Base-by-base conservation (phyloP, 805 yeast genomes). In the Candida oleophila region DNA sequence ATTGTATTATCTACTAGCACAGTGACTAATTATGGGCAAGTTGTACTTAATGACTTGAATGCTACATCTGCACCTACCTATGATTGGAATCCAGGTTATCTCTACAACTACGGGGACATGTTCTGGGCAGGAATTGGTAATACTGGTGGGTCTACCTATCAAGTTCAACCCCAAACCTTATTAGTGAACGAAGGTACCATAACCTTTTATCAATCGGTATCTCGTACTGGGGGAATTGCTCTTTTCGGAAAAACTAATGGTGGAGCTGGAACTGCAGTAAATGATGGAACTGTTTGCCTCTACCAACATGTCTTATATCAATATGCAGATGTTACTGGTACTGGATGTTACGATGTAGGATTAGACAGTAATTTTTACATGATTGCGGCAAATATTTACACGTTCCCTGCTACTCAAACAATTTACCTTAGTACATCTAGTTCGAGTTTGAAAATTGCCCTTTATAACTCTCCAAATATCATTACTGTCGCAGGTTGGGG, bases 401-500 rank as follows among this genome's bases (percentile, higher is more conserved):
- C 51, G 12, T 53, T 56, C 7, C 42, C 40, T 16, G 16, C 41
- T 1, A 43, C 42, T 16, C 64, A 59, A 46, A 49, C 51, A 1
- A 48, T 62, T 39, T 35, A 43, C 43, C 45, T 55, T 12, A 46
- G 49, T 7, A 47, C 45, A 11, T n/a, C 48, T 0, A 8, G 36
- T 14, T 41, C 49, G 14, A 33, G 36, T 33, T 14, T 33, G n/a
- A 33, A 15, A 33, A 33, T 33, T 15, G 36, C 7, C 14, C 36
- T 33, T 14, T 33, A 33, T 15, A 14, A 33, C 14, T 15, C 36
- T 15, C 7, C 12, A 19, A 15, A 15, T 16, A 3, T 21, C 5
- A 15, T 15, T 49, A 54, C 52, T 1, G 63, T 62, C 42, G 55
- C 56, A 21, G 66, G 66, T 16, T 63, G 53, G 49, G 68, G 68